A percentile compares a stretch with the other conserved stretches of the same genome.
Evolutionary conservation across 768 basidiomycete genomes (phyloP).

Genomic region (Leccinum broughii): DNA sequence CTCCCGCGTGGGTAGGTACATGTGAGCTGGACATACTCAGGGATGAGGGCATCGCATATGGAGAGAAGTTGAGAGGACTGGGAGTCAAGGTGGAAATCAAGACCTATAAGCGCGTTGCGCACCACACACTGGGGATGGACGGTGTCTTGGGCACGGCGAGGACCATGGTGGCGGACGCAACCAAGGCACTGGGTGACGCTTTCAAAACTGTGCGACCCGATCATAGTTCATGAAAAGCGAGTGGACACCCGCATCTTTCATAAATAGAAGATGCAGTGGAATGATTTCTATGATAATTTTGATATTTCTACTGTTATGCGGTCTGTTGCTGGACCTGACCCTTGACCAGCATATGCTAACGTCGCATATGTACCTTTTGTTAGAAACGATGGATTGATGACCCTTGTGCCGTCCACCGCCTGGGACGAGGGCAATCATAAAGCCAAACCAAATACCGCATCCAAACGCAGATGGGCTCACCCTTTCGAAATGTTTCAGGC

Average conservation of each 20-base stretch:
- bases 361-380: constrained; percentile 57
- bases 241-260: background rate
- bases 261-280: background rate
- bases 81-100: constrained; percentile 56
- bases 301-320: constrained; percentile 31
- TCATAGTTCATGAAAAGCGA: background rate
- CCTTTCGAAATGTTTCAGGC: constrained; percentile 88
- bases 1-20: constrained; percentile 62
- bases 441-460: too few relatives aligned
- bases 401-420: constrained; percentile 73
- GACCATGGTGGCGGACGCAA: constrained; percentile 23
- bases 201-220: constrained; percentile 8
- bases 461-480: constrained; percentile 39
- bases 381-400: constrained; percentile 87
- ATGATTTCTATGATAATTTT: constrained; percentile 23
- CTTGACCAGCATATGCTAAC: constrained; percentile 37
- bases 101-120: constrained; percentile 59
- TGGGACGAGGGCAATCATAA: constrained; percentile 31
- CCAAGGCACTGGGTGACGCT: constrained; percentile 19
- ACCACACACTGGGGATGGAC: constrained; percentile 73
- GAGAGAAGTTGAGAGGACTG: constrained; percentile 49
- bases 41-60: constrained; percentile 67
- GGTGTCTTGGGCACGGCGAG: constrained; percentile 33
- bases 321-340: constrained; percentile 27
- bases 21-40: constrained; percentile 66